A percentile compares a stretch with the other conserved stretches of the same genome.
These are phyloP conservation scores for Solanum hybrid DNA, from an alignment of 305 asterid species.

Conservation along the genomic window DNA sequence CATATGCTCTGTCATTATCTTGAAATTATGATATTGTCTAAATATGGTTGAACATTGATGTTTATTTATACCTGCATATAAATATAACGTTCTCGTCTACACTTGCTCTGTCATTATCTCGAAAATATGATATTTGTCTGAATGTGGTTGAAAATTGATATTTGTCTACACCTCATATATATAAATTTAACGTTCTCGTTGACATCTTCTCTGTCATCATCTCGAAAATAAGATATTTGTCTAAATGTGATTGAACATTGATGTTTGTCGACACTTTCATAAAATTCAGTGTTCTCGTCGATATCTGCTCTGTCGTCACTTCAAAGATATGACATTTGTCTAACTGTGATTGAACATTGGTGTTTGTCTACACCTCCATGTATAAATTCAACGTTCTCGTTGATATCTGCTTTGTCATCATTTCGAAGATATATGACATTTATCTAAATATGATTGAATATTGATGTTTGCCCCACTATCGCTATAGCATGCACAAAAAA, in stretches of 20 bases:
- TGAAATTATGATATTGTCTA: neutral
- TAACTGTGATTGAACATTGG: neutral
- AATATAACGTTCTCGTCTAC: neutral
- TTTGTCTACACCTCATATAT: neutral
- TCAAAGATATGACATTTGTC: neutral
- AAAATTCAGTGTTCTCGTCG: accelerated
- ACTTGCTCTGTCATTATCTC: neutral
- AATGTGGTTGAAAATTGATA: neutral
- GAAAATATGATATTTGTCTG: neutral
- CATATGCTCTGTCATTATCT: neutral
- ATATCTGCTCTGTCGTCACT: neutral
- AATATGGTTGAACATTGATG: neutral
- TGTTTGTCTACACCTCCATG: neutral
- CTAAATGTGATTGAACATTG: neutral
- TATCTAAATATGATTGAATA: neutral
- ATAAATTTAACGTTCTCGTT: accelerated
- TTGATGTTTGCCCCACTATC: neutral
- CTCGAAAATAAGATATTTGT: neutral
- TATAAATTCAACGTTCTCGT: neutral
- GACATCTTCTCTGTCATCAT: neutral
- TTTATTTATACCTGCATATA: too few relatives aligned
- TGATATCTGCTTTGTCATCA: neutral
- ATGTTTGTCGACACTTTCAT: neutral
- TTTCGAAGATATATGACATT: neutral
- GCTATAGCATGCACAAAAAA: neutral